Evolutionary conservation across 2,329 filamentous ascomycete genomes (phyloP).

Genomic region (Neobulgaria alba): DNA sequence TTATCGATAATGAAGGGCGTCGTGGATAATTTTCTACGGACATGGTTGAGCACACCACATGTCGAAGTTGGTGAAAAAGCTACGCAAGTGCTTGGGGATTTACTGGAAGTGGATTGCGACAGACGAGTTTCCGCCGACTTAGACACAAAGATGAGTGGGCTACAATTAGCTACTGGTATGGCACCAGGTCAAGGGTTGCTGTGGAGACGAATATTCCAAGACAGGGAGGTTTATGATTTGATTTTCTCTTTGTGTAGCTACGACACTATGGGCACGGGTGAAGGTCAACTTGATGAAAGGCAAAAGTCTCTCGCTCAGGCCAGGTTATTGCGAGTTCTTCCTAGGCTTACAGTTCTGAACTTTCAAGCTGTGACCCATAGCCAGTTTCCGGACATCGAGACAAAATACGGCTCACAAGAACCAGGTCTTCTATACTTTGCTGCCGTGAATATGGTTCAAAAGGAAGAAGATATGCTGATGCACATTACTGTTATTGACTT

Average conservation of each 20-base stretch:
- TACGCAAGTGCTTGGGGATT: constrained; percentile 40
- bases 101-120: constrained; percentile 48
- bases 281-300: constrained; percentile 22
- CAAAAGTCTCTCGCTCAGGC: constrained; percentile 30
- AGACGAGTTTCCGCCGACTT: constrained; percentile 19
- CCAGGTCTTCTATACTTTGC: constrained; percentile 27
- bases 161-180: constrained; percentile 32
- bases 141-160: constrained; percentile 27
- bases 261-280: constrained; percentile 14
- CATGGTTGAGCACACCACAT: constrained; percentile 45
- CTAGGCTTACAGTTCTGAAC: constrained; percentile 24
- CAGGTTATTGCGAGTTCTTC: constrained; percentile 26
- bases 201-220: constrained; percentile 45
- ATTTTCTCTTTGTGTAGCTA: constrained; percentile 34
- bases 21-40: constrained; percentile 38
- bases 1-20: constrained; percentile 42
- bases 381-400: constrained; percentile 24
- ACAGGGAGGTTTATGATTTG: constrained; percentile 36
- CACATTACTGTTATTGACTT: constrained; percentile 28
- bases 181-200: constrained; percentile 42
- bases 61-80: constrained; percentile 49
- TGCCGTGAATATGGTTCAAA: constrained; percentile 26
- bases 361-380: constrained; percentile 21
- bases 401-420: constrained; percentile 14
- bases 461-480: constrained; percentile 28